phyloP scores from a whole-genome alignment of 495 filamentous ascomycete genomes.

The Aspergillus conjunctus region DNA sequence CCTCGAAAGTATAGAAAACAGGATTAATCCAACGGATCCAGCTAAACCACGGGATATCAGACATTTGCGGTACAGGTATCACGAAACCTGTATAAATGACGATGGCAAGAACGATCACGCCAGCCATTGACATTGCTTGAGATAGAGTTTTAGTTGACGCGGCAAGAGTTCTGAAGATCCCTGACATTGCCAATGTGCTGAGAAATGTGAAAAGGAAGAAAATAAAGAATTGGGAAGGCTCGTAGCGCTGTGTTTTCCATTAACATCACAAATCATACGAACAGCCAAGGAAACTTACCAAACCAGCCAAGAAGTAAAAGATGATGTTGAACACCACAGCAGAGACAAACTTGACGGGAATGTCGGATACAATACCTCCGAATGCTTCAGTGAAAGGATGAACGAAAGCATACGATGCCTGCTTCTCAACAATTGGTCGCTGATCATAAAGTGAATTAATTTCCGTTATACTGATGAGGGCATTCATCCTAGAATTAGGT shows the following conservation, averaged over 20 bases:
- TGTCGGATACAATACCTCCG: conserved; percentile 60
- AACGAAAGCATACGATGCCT: conserved; percentile 66
- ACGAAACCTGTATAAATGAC: conserved; percentile 54
- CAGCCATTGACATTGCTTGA: conserved; percentile 54
- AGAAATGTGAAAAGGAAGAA: conserved; percentile 60
- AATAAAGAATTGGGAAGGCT: conserved; percentile 61
- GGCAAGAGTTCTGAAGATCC: conserved; percentile 50
- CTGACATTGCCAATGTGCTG: conserved; percentile 58
- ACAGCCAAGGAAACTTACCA: conserved; percentile 34
- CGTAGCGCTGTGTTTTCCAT: conserved; percentile 33
- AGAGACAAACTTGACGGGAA: conserved; percentile 56
- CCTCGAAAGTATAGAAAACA: conserved; percentile 48
- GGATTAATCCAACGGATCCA: conserved; percentile 54
- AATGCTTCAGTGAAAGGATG: conserved; percentile 62
- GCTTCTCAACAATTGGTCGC: conserved; percentile 66
- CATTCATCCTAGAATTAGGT: conserved; percentile 51
- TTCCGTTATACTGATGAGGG: conserved; percentile 57
- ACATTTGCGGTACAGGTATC: conserved; percentile 48
- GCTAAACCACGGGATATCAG: conserved; percentile 49
- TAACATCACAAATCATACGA: conserved; percentile 13
- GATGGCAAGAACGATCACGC: conserved; percentile 47
- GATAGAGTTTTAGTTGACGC: conserved; percentile 49
- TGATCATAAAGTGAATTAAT: conserved; percentile 63
- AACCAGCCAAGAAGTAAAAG: conserved; percentile 60
- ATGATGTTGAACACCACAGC: conserved; percentile 56